A percentile compares a stretch with the other conserved stretches of the same genome.
Conservation (phyloP, 345 rosid genomes). For the Isatis tinctoria region DNA sequence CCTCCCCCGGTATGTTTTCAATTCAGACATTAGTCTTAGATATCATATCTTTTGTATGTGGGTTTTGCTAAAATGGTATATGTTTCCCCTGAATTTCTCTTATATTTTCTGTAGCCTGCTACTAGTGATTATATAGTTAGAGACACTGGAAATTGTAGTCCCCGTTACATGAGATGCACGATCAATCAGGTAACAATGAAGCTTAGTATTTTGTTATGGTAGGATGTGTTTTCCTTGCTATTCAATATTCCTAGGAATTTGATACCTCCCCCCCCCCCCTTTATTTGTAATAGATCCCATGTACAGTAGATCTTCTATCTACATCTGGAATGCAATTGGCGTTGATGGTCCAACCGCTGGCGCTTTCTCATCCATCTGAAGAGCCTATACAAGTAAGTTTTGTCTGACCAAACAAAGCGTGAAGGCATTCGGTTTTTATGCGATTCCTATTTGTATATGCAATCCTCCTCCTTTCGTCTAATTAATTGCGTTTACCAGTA, state of each 20-base stretch:
- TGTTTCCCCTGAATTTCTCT: conserved; percentile 11
- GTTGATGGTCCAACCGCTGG: conserved; percentile 89
- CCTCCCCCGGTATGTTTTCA: conserved; percentile 72
- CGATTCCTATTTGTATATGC: not conserved
- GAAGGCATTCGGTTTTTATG: not conserved
- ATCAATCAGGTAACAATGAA: conserved; percentile 70
- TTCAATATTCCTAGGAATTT: not conserved
- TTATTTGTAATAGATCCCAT: conserved; percentile 65
- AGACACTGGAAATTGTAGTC: conserved; percentile 97
- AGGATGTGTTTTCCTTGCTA: not conserved
- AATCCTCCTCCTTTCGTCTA: not conserved
- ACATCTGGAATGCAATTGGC: conserved; percentile 96
- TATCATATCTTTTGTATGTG: conserved; percentile 6
- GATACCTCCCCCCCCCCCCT: not conserved
- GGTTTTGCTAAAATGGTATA: conserved; percentile 1
- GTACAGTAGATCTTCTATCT: conserved; percentile 85
- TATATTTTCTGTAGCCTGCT: conserved; percentile 62
- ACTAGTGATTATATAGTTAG: conserved; percentile 80
- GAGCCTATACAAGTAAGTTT: conserved; percentile 82
- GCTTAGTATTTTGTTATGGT: conserved; percentile 3
- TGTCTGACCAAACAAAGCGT: conserved; percentile 7
- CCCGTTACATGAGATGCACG: conserved; percentile 97
- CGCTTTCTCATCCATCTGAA: conserved; percentile 93
- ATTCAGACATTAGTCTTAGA: conserved; percentile 6
- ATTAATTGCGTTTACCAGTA: conserved; percentile 4